phyloP scores from a whole-genome alignment of 208 protist genomes.

The Trypanosoma mega region DNA sequence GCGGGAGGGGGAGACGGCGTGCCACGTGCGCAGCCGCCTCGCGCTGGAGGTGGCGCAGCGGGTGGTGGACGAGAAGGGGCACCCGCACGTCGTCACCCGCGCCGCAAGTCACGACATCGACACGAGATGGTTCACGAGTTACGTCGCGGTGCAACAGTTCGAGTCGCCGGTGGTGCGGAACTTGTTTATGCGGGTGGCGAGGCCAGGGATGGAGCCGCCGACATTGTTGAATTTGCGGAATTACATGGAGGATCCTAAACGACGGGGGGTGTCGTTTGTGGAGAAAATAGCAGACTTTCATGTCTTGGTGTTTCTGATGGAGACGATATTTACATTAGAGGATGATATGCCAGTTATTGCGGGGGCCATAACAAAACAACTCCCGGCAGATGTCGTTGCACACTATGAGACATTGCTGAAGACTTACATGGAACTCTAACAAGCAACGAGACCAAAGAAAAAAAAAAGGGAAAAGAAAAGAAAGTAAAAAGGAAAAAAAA shows the following conservation, averaged over 20 bases:
- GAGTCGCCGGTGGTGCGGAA: conserved; percentile 69
- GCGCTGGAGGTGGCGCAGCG: conserved; percentile 78
- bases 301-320: conserved; percentile 85
- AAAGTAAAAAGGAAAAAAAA: neutral
- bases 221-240: conserved; percentile 65
- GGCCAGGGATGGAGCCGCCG: conserved; percentile 79
- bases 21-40: conserved; percentile 54
- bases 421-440: neutral
- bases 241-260: conserved; percentile 81
- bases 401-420: conserved; percentile 41
- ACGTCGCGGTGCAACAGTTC: conserved; percentile 86
- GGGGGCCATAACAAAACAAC: conserved; percentile 36
- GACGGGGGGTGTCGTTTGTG: conserved; percentile 47
- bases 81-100: conserved; percentile 58
- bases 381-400: conserved; percentile 35
- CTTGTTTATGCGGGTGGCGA: conserved; percentile 81
- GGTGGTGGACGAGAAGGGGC: conserved; percentile 60
- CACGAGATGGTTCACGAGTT: conserved; percentile 87
- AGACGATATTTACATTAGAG: conserved; percentile 43
- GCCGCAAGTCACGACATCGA: conserved; percentile 72
- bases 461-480: conserved; percentile 7
- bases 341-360: conserved; percentile 64
- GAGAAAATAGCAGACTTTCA: conserved; percentile 90
- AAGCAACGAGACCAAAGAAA: neutral
- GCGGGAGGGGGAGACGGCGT: conserved; percentile 39